A percentile compares a stretch with the other conserved stretches of the same genome.
Evolutionary conservation across 768 basidiomycete species (phyloP).

Genomic region (Suillus decipiens): DNA sequence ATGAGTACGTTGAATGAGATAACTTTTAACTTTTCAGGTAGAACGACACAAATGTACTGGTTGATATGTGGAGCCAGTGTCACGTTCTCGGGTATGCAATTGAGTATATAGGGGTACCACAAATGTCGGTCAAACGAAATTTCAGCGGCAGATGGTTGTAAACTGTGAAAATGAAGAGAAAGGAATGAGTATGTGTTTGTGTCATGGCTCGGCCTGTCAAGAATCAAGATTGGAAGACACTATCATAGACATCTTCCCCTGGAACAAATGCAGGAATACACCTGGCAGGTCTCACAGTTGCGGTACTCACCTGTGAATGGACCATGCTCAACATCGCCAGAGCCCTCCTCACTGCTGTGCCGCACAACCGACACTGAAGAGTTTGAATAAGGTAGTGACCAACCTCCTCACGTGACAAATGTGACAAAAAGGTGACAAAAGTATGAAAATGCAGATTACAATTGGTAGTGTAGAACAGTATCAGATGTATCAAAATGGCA

Average conservation of each 20-base stretch:
- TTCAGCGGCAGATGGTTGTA: not conserved
- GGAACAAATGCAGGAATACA: not conserved
- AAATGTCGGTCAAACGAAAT: not conserved
- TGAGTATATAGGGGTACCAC: not conserved
- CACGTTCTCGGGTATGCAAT: conserved; percentile 2
- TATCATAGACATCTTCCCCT: not conserved
- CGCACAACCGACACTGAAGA: not conserved
- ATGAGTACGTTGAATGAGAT: not conserved
- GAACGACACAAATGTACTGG: too few species aligned
- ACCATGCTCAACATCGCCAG: not conserved
- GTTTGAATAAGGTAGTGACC: too few species aligned
- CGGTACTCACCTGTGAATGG: not conserved
- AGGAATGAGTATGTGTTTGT: not conserved
- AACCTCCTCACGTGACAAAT: too few species aligned
- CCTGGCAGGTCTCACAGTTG: not conserved
- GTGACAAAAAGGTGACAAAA: too few species aligned
- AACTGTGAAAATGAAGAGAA: not conserved
- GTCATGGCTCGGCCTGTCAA: not conserved
- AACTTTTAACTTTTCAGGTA: not conserved
- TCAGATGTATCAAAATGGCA: too few species aligned
- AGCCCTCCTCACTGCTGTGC: conserved; percentile 1
- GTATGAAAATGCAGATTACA: too few species aligned
- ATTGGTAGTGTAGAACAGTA: too few species aligned
- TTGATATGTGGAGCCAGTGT: not conserved
- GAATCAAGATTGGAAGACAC: conserved; percentile 1